Evolutionary conservation across 2,329 filamentous ascomycete genomes (phyloP), one percentile per base, ranked within the genome.

Genomic region (Trichophyton benhamiae): DNA sequence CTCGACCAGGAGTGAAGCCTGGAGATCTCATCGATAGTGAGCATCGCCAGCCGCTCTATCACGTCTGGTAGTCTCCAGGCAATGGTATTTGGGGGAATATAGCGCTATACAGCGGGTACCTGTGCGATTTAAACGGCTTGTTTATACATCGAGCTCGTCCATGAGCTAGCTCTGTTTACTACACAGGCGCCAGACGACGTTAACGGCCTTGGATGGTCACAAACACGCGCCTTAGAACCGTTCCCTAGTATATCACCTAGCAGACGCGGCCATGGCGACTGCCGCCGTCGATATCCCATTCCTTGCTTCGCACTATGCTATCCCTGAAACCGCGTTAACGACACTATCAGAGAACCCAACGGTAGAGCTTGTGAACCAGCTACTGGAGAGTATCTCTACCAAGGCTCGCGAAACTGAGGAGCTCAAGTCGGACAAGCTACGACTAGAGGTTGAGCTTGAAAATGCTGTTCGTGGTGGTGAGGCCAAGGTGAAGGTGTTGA

Each of bases 391-490:
- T 27, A 83, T 97, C 60, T 82, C 86, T 25, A 77, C 79, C 33
- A 96, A 94, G 73, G 90, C 89, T 41, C 88, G 86, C 68, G 90
- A 96, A 69, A 87, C 84, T 68, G 90, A 96, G 71, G 82, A 85
- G 44, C 77, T 96, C 46, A 89, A 87, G 68, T 87, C 92, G 8
- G 89, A 95, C 66, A 97, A 96, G 76, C 81, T 96, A 52, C 87
- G 89, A 67, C 79, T 89, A 53, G 90, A 96, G 69, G 94, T 99
- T 52, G 91, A 97, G 77, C 82, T 97, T 6, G 94, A 99, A 73
- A 94, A 90, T 74, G 87, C 87, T 17, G 87, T 96, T 57, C 87
- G 91, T 68, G 88, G 83, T 66, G 87, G 87, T 63, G 92, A 97
- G 71, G 85, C 87, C 25, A 88, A 91, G 74, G 86, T 86, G 66